Conservation (phyloP, 495 filamentous ascomycete genomes). For the Cryomyces antarcticus region DNA sequence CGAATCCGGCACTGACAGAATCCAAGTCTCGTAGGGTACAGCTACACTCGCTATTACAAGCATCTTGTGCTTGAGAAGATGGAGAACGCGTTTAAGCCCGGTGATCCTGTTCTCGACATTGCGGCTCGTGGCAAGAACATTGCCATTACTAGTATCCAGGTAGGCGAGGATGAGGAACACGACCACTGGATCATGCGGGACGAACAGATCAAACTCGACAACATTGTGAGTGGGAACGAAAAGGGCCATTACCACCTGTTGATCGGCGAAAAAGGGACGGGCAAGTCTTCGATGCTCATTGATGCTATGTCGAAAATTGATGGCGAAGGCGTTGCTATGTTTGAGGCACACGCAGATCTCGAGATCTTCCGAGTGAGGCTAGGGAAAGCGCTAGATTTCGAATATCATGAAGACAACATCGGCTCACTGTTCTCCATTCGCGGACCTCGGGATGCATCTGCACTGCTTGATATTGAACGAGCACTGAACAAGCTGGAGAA, state of each 20-base stretch:
- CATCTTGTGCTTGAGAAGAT: constrained; percentile 73
- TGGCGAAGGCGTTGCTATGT: constrained; percentile 73
- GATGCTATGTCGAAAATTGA: constrained; percentile 75
- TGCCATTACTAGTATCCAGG: constrained; percentile 1
- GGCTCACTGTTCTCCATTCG: constrained; percentile 86
- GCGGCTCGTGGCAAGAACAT: constrained; percentile 44
- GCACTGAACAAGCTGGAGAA: constrained; percentile 97
- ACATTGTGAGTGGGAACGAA: constrained; percentile 47
- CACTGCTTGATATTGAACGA: constrained; percentile 81
- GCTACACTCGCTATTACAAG: constrained; percentile 79
- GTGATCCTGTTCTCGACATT: constrained; percentile 77
- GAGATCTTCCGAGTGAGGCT: constrained; percentile 88
- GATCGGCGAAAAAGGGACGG: constrained; percentile 92
- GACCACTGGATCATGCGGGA: constrained; percentile 65
- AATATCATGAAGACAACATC: constrained; percentile 84
- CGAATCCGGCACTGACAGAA: too few relatives aligned
- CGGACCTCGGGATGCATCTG: constrained; percentile 76
- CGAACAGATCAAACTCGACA: constrained; percentile 62
- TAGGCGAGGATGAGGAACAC: constrained; percentile 26
- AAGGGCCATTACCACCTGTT: constrained; percentile 75
- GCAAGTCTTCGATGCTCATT: constrained; percentile 87
- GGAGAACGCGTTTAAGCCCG: constrained; percentile 76
- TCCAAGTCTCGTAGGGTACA: constrained; percentile 51
- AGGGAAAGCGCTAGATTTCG: constrained; percentile 84
- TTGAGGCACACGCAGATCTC: constrained; percentile 85